Evolutionary conservation across 495 filamentous ascomycete species (phyloP).

Genomic region (Penicillium atrosanguineum): DNA sequence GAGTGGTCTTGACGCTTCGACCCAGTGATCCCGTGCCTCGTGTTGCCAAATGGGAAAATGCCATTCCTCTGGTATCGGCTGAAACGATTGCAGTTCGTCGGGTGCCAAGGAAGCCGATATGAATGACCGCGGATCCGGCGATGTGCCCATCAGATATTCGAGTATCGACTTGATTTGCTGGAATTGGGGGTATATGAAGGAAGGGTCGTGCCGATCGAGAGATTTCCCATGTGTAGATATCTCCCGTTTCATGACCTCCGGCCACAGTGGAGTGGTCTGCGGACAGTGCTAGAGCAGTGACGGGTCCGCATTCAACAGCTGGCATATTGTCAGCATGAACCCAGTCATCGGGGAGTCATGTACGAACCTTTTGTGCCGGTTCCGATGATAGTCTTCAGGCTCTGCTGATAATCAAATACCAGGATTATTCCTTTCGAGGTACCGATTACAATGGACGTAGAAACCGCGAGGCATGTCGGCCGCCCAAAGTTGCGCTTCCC

Average conservation of each 20-base stretch:
- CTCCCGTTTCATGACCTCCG: slow-evolving; percentile 82
- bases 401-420: slow-evolving; percentile 96
- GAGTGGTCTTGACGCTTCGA: slow-evolving; percentile 80
- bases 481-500: slow-evolving; percentile 90
- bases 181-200: slow-evolving; percentile 77
- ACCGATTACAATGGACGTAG: slow-evolving; percentile 85
- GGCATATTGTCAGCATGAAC: slow-evolving; percentile 8
- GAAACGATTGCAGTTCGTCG: slow-evolving; percentile 95
- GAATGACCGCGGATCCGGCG: slow-evolving; percentile 70
- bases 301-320: slow-evolving; percentile 87
- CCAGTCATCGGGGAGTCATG: neutral
- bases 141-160: slow-evolving; percentile 78
- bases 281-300: slow-evolving; percentile 86
- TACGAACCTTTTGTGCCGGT: slow-evolving; percentile 78
- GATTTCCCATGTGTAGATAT: slow-evolving; percentile 97
- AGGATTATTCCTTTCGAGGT: slow-evolving; percentile 92
- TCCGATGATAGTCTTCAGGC: slow-evolving; percentile 86
- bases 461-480: slow-evolving; percentile 86
- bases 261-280: slow-evolving; percentile 92
- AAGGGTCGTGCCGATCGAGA: slow-evolving; percentile 78
- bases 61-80: slow-evolving; percentile 95
- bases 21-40: slow-evolving; percentile 83
- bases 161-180: slow-evolving; percentile 59
- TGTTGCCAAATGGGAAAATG: slow-evolving; percentile 94
- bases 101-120: slow-evolving; percentile 93